Conservation (phyloP, 345 rosid species). For the Moricandia moricandioides region DNA sequence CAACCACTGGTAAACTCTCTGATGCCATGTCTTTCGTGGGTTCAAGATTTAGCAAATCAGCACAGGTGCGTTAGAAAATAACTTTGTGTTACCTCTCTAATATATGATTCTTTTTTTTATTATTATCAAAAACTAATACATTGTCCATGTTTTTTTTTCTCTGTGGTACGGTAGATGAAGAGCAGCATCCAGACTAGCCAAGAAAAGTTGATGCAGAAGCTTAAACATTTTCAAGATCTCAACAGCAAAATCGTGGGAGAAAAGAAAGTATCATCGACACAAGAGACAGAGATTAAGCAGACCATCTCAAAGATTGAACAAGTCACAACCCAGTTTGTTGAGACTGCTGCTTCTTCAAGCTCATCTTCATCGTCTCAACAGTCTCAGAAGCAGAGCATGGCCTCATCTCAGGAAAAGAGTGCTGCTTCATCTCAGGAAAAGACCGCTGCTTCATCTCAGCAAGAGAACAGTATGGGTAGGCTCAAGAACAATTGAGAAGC, state of each 20-base stretch:
- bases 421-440: background rate
- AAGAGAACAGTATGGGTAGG: background rate
- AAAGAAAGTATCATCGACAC: slow-evolving; percentile 23
- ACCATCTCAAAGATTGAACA: slow-evolving; percentile 28
- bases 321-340: slow-evolving; percentile 27
- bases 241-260: slow-evolving; percentile 15
- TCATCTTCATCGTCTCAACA: background rate
- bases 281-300: slow-evolving; percentile 26
- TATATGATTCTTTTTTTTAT: background rate
- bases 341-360: slow-evolving; percentile 30
- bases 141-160: background rate
- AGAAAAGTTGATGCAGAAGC: background rate
- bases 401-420: background rate
- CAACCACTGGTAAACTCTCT: slow-evolving; percentile 12
- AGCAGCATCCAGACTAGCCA: slow-evolving; percentile 26
- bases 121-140: background rate
- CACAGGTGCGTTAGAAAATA: slow-evolving; percentile 12
- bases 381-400: background rate
- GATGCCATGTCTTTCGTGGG: slow-evolving; percentile 28
- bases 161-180: slow-evolving; percentile 21
- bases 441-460: background rate
- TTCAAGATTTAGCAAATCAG: slow-evolving; percentile 19
- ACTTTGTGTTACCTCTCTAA: background rate
- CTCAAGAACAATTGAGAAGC: background rate
- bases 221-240: slow-evolving; percentile 26